Evolutionary conservation across 2,329 filamentous ascomycete genomes (phyloP).

Genomic region (Tolypocladium nubicola): DNA sequence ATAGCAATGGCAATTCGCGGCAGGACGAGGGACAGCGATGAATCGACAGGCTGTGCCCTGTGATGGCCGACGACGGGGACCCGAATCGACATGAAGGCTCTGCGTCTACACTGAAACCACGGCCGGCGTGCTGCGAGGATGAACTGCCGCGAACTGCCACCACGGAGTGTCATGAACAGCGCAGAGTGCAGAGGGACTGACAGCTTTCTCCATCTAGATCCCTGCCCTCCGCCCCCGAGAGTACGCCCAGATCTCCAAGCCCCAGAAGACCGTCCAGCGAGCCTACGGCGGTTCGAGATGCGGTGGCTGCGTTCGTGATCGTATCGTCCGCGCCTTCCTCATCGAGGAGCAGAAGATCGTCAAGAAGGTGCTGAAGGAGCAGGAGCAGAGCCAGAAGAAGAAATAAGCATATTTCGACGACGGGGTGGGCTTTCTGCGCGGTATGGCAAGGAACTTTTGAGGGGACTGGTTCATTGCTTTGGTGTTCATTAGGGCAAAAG

Average conservation of each 20-base stretch:
- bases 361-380: slow-evolving; percentile 99
- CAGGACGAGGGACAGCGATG: not conserved
- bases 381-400: slow-evolving; percentile 64
- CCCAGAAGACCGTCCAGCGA: slow-evolving; percentile 98
- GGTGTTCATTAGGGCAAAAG: slow-evolving; percentile 42
- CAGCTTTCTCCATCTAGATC: slow-evolving; percentile 42
- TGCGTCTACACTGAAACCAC: not conserved
- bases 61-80: not conserved
- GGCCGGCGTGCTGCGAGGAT: not conserved
- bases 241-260: slow-evolving; percentile 93
- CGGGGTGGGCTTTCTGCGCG: slow-evolving; percentile 21
- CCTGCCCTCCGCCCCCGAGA: slow-evolving; percentile 97
- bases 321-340: slow-evolving; percentile 94
- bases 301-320: slow-evolving; percentile 96
- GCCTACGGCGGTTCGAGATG: slow-evolving; percentile 98
- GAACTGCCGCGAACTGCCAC: not conserved
- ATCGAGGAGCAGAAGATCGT: slow-evolving; percentile 99
- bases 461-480: slow-evolving; percentile 37
- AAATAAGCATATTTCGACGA: slow-evolving; percentile 44
- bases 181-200: slow-evolving; percentile 5
- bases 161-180: not conserved
- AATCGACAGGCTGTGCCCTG: not conserved
- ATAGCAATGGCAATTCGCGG: not conserved
- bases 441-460: slow-evolving; percentile 20
- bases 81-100: not conserved